Base-by-base conservation (phyloP, 495 filamentous ascomycete genomes). In the Lichenothelia convexa region DNA sequence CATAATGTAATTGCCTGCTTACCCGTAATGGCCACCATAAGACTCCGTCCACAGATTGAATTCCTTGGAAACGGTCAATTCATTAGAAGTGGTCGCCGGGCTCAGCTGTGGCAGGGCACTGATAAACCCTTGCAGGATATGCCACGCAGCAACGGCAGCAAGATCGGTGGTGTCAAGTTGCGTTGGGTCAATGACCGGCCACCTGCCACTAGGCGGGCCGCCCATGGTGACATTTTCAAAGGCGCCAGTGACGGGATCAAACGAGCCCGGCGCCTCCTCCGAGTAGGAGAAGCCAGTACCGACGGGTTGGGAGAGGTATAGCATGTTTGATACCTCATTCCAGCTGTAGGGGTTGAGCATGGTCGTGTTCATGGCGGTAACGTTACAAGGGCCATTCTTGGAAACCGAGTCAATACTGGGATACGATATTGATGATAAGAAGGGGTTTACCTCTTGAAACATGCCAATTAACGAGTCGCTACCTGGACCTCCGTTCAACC, bases 251-350 rank as follows among this genome's bases (percentile, higher is more conserved):
- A 38, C 40, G 34, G 36, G 35, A 19, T 46, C 51, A 20, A 47
- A 35, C 6, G 38, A 37, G 6, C 38, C 64, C 51, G 30, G 48
- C 29, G 26, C 51, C 52, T 27, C 57, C 50, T 19, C 62, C 49
- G 13, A 49, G 41, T 74, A 73, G 0, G 70, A 75, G 43, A 78
- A 75, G 0, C 68, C 69, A 3, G 67, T 63, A 15, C 73, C 74
- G 23, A 74, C 49, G 9, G 74, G 68, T 52, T 81, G 73, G 20
- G 78, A 78, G 29, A 86, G 62, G 45, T 73, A 86, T 8, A 86
- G 57, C 65, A 84, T 65, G 45, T 84, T 84, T 11, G 73, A 77
- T 2, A 68, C 68, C 43, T 76, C 64, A 49, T 73, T 78, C 77
- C 77, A 86, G 3, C 70, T 67, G 57, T 75, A 77, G 9, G 65